phyloP scores from a whole-genome alignment of 2,329 filamentous ascomycete genomes.

The Eutypella sp. region DNA sequence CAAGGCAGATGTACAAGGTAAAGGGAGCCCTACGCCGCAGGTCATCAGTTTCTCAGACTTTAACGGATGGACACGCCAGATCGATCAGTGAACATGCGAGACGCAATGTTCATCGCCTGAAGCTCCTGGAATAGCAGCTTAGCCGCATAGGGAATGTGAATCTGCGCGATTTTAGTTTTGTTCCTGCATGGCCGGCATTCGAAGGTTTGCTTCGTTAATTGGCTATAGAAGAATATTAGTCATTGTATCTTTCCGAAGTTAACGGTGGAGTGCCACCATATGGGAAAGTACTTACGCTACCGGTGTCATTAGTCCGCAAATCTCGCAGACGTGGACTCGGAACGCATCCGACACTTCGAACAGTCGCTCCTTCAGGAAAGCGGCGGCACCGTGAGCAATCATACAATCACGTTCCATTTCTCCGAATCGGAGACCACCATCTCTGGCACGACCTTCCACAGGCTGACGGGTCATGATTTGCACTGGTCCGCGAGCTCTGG shows the following conservation, averaged over 20 bases:
- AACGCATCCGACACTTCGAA: constrained; percentile 98
- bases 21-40: not conserved
- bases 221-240: constrained; percentile 49
- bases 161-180: constrained; percentile 97
- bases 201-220: constrained; percentile 91
- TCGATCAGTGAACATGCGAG: constrained; percentile 90
- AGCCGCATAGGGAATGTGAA: constrained; percentile 95
- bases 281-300: constrained; percentile 72
- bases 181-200: constrained; percentile 98
- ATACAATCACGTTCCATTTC: constrained; percentile 99
- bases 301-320: constrained; percentile 97
- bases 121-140: constrained; percentile 98
- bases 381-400: constrained; percentile 98
- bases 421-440: constrained; percentile 97
- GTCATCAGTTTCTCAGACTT: constrained; percentile 7
- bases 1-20: no score
- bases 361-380: constrained; percentile 94
- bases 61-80: constrained; percentile 69
- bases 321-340: constrained; percentile 96
- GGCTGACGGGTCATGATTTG: constrained; percentile 97
- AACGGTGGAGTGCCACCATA: constrained; percentile 1
- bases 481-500: constrained; percentile 91
- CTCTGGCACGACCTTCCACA: constrained; percentile 94
- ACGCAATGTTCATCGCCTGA: constrained; percentile 96
- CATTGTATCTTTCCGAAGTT: constrained; percentile 3